Conservation (phyloP, 2,329 filamentous ascomycete species). For the Atkinsonella hypoxylon region DNA sequence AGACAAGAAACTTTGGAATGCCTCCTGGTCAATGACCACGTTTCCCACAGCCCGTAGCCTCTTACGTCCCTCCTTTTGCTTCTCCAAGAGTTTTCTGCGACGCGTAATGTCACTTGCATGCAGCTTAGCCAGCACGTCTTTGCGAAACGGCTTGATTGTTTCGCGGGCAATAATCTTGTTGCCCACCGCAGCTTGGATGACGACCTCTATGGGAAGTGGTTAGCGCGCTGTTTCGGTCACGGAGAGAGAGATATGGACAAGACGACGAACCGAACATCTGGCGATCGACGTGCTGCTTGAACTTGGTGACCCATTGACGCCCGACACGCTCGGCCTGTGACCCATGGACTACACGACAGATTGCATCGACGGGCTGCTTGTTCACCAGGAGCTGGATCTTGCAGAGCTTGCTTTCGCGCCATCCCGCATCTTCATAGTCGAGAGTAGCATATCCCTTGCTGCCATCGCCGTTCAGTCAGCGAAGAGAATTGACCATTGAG, state of each 20-base stretch:
- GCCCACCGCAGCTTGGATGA: slow-evolving; percentile 85
- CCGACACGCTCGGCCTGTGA: slow-evolving; percentile 74
- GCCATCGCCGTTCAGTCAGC: background rate
- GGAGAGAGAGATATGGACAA: background rate
- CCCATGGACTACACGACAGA: slow-evolving; percentile 76
- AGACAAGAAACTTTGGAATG: slow-evolving; percentile 86
- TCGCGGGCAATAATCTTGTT: slow-evolving; percentile 78
- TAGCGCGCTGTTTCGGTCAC: background rate
- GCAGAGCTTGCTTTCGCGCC: slow-evolving; percentile 64
- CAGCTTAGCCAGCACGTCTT: slow-evolving; percentile 86
- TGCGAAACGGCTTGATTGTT: slow-evolving; percentile 91
- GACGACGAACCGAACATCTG: slow-evolving; percentile 64
- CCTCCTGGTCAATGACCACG: slow-evolving; percentile 90
- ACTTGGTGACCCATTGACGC: slow-evolving; percentile 82
- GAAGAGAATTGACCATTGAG: background rate
- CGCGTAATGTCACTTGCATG: slow-evolving; percentile 82
- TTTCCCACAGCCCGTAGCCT: slow-evolving; percentile 74
- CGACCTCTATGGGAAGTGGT: slow-evolving; percentile 49
- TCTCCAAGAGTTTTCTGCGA: slow-evolving; percentile 79
- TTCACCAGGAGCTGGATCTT: slow-evolving; percentile 93
- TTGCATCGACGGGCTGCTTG: slow-evolving; percentile 83
- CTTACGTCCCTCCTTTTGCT: slow-evolving; percentile 93
- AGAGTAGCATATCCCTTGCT: slow-evolving; percentile 86
- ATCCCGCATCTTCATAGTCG: slow-evolving; percentile 93
- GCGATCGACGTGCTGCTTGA: slow-evolving; percentile 90